These are phyloP conservation scores for Podospora comata DNA, from an alignment of 495 filamentous ascomycete genomes.

Conservation along the genomic window DNA sequence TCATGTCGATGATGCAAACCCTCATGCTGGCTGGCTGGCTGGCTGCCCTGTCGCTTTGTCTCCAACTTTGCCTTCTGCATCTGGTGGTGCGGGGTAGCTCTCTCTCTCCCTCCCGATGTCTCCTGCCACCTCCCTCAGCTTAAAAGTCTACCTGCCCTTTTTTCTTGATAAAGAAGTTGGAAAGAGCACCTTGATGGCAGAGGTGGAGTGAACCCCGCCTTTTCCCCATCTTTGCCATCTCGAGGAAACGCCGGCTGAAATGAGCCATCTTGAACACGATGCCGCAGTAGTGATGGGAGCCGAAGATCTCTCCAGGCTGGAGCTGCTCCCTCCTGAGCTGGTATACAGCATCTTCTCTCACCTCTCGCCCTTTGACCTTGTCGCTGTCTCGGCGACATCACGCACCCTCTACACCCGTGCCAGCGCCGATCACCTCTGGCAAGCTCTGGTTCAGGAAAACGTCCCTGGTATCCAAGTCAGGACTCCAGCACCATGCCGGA, in stretches of 20 bases:
- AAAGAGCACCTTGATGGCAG: background rate
- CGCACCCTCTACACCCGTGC: slow-evolving; percentile 50
- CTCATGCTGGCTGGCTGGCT: too few species aligned
- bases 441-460: slow-evolving; percentile 57
- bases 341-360: slow-evolving; percentile 59
- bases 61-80: background rate
- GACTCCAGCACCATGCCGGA: slow-evolving; percentile 54
- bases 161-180: too few species aligned
- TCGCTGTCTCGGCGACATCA: slow-evolving; percentile 53
- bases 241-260: background rate
- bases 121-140: too few species aligned
- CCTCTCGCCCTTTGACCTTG: slow-evolving; percentile 57
- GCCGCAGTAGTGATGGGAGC: background rate
- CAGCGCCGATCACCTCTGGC: slow-evolving; percentile 61
- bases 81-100: background rate
- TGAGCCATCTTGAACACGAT: background rate
- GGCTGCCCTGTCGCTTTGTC: background rate
- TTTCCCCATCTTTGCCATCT: background rate
- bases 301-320: background rate
- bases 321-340: slow-evolving; percentile 59
- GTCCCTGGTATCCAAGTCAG: slow-evolving; percentile 55
- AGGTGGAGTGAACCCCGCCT: background rate
- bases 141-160: too few species aligned
- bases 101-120: too few species aligned
- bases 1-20: background rate